A percentile compares a stretch with the other conserved stretches of the same genome.
phyloP scores from a whole-genome alignment of 2,329 filamentous ascomycete genomes.

The Penicillium sp. region DNA sequence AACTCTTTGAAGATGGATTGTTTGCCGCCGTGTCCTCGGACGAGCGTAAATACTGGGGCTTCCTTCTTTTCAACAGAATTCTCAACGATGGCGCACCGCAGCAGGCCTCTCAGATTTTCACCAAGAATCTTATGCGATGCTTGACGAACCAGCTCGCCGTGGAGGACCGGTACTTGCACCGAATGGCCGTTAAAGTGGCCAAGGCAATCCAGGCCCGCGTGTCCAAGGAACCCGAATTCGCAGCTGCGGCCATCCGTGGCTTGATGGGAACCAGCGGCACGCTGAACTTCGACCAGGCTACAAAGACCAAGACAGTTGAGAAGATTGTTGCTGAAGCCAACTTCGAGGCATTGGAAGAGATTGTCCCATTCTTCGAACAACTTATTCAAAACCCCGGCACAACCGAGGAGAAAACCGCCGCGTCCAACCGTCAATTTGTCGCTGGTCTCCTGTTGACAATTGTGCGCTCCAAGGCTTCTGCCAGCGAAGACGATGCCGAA shows the following conservation, averaged over 20 bases:
- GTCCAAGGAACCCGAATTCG: constrained; percentile 59
- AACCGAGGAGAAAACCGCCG: constrained; percentile 47
- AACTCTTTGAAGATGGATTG: constrained; percentile 62
- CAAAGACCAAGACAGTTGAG: constrained; percentile 82
- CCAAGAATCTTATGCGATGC: constrained; percentile 76
- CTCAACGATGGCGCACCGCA: constrained; percentile 55
- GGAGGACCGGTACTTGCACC: constrained; percentile 75
- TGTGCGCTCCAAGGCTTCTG: constrained; percentile 44
- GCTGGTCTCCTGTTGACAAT: constrained; percentile 55
- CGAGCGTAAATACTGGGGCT: constrained; percentile 88
- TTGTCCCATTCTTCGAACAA: constrained; percentile 54
- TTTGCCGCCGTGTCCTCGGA: constrained; percentile 80
- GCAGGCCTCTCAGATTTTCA: constrained; percentile 66
- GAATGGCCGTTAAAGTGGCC: constrained; percentile 73
- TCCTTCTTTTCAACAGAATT: constrained; percentile 80
- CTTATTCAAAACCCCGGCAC: constrained; percentile 49
- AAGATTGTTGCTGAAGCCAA: constrained; percentile 65
- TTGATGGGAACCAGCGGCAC: constrained; percentile 70
- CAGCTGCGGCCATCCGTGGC: constrained; percentile 62
- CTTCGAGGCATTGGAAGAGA: constrained; percentile 50
- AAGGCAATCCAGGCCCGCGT: constrained; percentile 67
- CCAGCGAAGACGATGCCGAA: constrained; percentile 31
- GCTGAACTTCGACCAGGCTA: constrained; percentile 81
- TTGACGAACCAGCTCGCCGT: constrained; percentile 80
- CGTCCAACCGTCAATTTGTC: constrained; percentile 49